A percentile compares a stretch with the other conserved stretches of the same genome.
Conservation (phyloP, 2,329 filamentous ascomycete genomes). For the Sordariomycetes sp. region DNA sequence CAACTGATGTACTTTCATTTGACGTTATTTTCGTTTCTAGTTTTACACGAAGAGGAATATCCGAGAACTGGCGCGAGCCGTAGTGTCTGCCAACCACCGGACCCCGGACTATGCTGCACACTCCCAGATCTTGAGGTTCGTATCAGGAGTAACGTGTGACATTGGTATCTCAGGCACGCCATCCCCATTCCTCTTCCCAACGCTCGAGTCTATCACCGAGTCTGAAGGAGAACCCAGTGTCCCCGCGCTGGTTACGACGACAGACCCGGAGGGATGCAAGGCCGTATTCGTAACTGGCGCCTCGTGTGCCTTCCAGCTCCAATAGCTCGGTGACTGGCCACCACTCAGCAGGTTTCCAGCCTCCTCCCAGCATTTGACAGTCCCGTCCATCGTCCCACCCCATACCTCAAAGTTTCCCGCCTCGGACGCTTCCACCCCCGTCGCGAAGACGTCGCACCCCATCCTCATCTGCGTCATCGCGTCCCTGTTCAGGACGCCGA, state of each 20-base stretch:
- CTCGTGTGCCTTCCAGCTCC: slow-evolving; percentile 37
- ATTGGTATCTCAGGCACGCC: slow-evolving; percentile 8
- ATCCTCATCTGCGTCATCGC: slow-evolving; percentile 31
- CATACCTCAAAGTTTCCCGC: slow-evolving; percentile 46
- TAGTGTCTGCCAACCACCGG: background rate
- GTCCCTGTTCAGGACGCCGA: slow-evolving; percentile 31
- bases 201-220: background rate
- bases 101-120: background rate
- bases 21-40: background rate
- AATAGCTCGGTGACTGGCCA: slow-evolving; percentile 26
- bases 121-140: slow-evolving; percentile 10
- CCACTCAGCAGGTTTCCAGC: slow-evolving; percentile 35
- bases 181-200: slow-evolving; percentile 5
- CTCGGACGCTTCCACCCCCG: slow-evolving; percentile 15
- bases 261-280: slow-evolving; percentile 43
- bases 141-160: slow-evolving; percentile 8
- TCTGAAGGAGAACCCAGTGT: slow-evolving; percentile 31
- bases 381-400: slow-evolving; percentile 45
- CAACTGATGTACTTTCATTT: background rate
- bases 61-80: background rate
- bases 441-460: slow-evolving; percentile 40
- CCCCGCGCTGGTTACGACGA: slow-evolving; percentile 45
- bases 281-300: slow-evolving; percentile 37
- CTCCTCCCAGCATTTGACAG: slow-evolving; percentile 47
- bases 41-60: background rate